Conservation (phyloP, 192 early-diverging fungal genomes). For the Linderina pennispora region DNA sequence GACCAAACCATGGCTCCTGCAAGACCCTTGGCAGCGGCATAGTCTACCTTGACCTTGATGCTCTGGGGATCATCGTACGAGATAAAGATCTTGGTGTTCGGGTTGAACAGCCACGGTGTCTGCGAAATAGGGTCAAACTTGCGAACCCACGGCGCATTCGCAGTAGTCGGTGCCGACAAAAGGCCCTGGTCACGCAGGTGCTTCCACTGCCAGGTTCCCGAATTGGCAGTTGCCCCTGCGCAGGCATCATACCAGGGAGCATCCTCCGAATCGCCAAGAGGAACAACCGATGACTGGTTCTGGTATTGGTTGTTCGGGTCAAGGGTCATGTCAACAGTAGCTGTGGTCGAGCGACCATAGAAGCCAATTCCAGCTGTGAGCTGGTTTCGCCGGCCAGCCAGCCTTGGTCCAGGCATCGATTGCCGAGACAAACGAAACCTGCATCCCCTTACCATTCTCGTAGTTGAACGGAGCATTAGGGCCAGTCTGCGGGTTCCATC, state of each 20-base stretch:
- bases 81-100: constrained; percentile 49
- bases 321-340: constrained; percentile 25
- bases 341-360: constrained; percentile 50
- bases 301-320: constrained; percentile 2
- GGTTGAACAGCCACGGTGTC: constrained; percentile 70
- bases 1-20: constrained; percentile 61
- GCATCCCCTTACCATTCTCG: constrained; percentile 17
- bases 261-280: constrained; percentile 50
- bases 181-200: constrained; percentile 53
- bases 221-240: constrained; percentile 29
- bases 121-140: constrained; percentile 52
- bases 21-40: constrained; percentile 48
- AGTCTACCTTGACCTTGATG: constrained; percentile 54
- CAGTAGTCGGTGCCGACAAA: constrained; percentile 7
- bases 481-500: constrained; percentile 49
- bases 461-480: constrained; percentile 54
- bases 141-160: constrained; percentile 50
- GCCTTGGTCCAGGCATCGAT: constrained; percentile 52
- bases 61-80: constrained; percentile 63
- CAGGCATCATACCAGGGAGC: constrained; percentile 48
- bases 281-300: constrained; percentile 8
- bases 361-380: constrained; percentile 57
- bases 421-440: constrained; percentile 42
- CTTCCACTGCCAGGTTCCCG: constrained; percentile 57
- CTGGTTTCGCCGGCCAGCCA: constrained; percentile 53